Conservation (phyloP, 2,329 filamentous ascomycete genomes). For the Juglanconis oblonga region DNA sequence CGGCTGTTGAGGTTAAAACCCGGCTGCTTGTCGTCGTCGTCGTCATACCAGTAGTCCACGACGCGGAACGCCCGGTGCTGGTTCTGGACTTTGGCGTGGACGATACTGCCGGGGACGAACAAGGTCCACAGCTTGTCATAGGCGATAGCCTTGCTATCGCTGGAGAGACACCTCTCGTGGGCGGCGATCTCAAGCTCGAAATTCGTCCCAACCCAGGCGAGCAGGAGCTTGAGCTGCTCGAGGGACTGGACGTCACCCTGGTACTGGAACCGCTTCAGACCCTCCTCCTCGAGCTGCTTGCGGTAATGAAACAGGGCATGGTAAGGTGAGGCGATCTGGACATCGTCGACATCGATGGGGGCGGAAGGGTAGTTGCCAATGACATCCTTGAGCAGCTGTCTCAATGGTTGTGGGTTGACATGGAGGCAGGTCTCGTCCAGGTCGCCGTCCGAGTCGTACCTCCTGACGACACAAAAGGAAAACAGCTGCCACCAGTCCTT, state of each 20-base stretch:
- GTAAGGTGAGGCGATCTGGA: slow-evolving; percentile 24
- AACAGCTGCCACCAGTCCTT: slow-evolving; percentile 30
- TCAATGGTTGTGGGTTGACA: slow-evolving; percentile 14
- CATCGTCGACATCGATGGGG: slow-evolving; percentile 23
- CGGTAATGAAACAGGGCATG: slow-evolving; percentile 27
- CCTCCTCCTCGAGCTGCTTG: slow-evolving; percentile 22
- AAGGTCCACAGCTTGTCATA: slow-evolving; percentile 30
- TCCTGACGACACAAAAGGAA: slow-evolving; percentile 24
- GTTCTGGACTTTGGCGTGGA: slow-evolving; percentile 24
- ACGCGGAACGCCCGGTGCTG: slow-evolving; percentile 30
- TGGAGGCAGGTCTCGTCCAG: slow-evolving; percentile 13
- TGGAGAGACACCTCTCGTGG: slow-evolving; percentile 24
- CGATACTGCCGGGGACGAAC: slow-evolving; percentile 26
- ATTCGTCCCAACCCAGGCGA: slow-evolving; percentile 25
- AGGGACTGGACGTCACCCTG: slow-evolving; percentile 24
- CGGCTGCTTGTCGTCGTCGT: slow-evolving; percentile 20
- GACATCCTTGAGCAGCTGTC: slow-evolving; percentile 23
- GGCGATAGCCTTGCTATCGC: slow-evolving; percentile 24
- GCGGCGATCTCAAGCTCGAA: slow-evolving; percentile 27
- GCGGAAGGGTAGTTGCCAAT: slow-evolving; percentile 26
- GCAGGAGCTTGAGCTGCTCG: slow-evolving; percentile 25
- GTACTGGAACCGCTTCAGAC: slow-evolving; percentile 17
- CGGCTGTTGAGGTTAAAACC: slow-evolving; percentile 23
- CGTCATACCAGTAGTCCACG: slow-evolving; percentile 25
- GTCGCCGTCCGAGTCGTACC: slow-evolving; percentile 17